A percentile compares a stretch with the other conserved stretches of the same genome.
Evolutionary conservation across 495 filamentous ascomycete genomes (phyloP).

Genomic region (Cercophora sp.): DNA sequence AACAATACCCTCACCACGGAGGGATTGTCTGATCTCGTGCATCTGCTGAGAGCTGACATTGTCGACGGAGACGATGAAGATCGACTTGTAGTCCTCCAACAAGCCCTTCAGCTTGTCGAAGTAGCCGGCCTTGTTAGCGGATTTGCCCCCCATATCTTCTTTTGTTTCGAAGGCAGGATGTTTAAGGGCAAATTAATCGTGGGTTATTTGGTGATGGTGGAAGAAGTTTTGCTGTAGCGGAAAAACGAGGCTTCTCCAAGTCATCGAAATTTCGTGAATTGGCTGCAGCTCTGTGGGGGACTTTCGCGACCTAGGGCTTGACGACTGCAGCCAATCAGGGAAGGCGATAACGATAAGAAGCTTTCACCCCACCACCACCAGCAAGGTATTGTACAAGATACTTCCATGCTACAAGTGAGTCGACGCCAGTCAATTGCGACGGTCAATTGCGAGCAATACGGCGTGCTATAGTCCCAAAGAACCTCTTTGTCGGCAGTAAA

Average conservation of each 20-base stretch:
- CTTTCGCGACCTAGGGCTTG: constrained; percentile 28
- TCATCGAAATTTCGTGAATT: constrained; percentile 29
- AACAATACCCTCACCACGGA: constrained; percentile 86
- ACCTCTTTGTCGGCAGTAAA: too few species aligned
- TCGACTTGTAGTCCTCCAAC: constrained; percentile 84
- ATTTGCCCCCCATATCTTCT: constrained; percentile 99
- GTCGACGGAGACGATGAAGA: constrained; percentile 97
- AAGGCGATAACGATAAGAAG: too few species aligned
- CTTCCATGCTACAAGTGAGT: too few species aligned
- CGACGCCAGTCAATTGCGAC: too few species aligned
- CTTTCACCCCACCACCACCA: too few species aligned
- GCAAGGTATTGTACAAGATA: too few species aligned
- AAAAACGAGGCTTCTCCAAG: constrained; percentile 18
- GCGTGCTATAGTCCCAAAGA: too few species aligned
- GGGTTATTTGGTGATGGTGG: constrained; percentile 22
- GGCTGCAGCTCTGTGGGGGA: constrained; percentile 24
- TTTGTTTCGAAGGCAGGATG: constrained; percentile 83
- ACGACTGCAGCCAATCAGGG: constrained; percentile 18
- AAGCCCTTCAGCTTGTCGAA: constrained; percentile 98
- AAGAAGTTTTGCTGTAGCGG: constrained; percentile 14
- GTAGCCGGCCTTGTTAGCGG: constrained; percentile 90
- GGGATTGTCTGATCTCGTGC: constrained; percentile 94
- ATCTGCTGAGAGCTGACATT: constrained; percentile 99
- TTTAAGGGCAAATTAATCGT: constrained; percentile 75
- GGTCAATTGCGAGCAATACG: too few species aligned